Evolutionary conservation across 306 rosid genomes (phyloP), one percentile per base, ranked within the genome.

Genomic region (Sesbania bispinosa): DNA sequence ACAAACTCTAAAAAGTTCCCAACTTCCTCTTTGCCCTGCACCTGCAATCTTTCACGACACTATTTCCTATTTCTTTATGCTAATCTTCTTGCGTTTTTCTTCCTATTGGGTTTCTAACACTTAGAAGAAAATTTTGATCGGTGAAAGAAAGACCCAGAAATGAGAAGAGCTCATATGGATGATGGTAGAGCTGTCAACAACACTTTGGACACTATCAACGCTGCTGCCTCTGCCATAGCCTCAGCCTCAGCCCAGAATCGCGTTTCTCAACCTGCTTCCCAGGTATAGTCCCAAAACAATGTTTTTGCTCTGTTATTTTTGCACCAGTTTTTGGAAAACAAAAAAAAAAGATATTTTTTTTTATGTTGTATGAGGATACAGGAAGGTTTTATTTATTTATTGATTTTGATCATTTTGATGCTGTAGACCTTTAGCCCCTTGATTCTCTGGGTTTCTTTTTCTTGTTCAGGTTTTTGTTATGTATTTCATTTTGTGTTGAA

Each of bases 211-310:
- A 95, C 96, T 54, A 88, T 95, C 6, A 89, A 85, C 89, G 97
- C 99, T 54, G 99, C 99, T 43, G 99, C 99, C 9, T 78, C 85
- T 57, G 96, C 87, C 64, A 91, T 95, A 71, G 93, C 89, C 10
- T 61, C 89, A 16, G 77, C 86, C 1, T 55, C 88, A 14, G 77
- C 86, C 2, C 96, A 88, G 20, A 80, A 81, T 75, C 96, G 90
- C 74, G 57, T 53, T 73, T 89, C 80, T 54, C 96, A 80, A 69
- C 86, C 85, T 59, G n/a, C 86, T 51, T 62, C 71, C 29, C 87
- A 83, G 96, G 99, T 91, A 63, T 73, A 38, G 10, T 19, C 4
- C 23, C 13, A 1, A 4, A 23, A 10, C 14, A 4, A 7, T 16
- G 4, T 3, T 53, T 29, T 39, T n/a, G 30, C 57, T 63, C 24